Conservation (phyloP, 345 rosid species). For the Lepidium didymum region DNA sequence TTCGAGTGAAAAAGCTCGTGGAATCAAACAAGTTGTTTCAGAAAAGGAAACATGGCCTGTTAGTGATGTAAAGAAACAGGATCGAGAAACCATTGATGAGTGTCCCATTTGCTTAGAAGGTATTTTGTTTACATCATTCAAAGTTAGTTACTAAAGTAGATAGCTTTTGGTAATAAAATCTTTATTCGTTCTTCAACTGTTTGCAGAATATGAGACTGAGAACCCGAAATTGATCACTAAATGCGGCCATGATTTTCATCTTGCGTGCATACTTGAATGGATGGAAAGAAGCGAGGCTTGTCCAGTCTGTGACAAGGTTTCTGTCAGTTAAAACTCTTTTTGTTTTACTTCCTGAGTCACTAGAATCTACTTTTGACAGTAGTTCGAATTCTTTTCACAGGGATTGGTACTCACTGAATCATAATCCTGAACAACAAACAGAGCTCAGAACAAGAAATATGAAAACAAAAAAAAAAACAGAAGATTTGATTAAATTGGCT, state of each 20-base stretch:
- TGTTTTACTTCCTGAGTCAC: not conserved
- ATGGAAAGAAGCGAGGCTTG: constrained; percentile 92
- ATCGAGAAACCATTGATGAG: constrained; percentile 41
- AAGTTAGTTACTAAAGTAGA: not conserved
- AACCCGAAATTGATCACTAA: constrained; percentile 73
- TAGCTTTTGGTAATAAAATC: not conserved
- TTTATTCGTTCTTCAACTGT: too few species aligned
- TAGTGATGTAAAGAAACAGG: constrained; percentile 34
- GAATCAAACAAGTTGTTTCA: constrained; percentile 33
- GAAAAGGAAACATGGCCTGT: constrained; percentile 42
- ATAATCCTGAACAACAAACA: not conserved
- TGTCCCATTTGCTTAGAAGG: constrained; percentile 98
- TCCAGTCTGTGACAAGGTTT: constrained; percentile 90
- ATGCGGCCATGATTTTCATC: constrained; percentile 86
- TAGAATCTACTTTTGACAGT: not conserved
- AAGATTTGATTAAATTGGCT: constrained; percentile 1
- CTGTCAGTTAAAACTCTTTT: not conserved
- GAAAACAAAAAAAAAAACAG: not conserved
- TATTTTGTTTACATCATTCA: not conserved
- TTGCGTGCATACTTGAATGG: constrained; percentile 89
- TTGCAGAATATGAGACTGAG: constrained; percentile 72
- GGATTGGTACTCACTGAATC: constrained; percentile 13
- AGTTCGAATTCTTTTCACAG: not conserved
- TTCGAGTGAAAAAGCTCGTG: constrained; percentile 30
- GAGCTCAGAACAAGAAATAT: not conserved